These are phyloP conservation scores for Pholiota adiposa DNA, from an alignment of 1,284 basidiomycete species.

Conservation along the genomic window DNA sequence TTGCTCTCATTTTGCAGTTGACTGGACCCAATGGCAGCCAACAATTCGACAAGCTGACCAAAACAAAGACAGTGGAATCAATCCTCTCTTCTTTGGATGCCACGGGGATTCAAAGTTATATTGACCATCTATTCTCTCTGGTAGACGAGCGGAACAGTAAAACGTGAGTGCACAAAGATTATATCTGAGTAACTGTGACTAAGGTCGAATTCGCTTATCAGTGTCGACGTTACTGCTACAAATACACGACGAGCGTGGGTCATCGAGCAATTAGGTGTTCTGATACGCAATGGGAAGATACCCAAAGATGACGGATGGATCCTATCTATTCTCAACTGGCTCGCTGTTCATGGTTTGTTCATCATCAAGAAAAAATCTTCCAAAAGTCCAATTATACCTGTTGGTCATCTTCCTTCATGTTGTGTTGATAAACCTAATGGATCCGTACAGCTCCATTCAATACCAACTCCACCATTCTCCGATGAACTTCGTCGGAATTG, in stretches of 20 bases:
- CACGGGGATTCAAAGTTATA: conserved; percentile 80
- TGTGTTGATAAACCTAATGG: neutral
- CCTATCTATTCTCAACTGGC: conserved; percentile 77
- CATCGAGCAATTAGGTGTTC: conserved; percentile 82
- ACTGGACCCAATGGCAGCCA: conserved; percentile 86
- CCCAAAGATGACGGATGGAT: conserved; percentile 86
- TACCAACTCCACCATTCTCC: conserved; percentile 74
- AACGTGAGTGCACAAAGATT: conserved; percentile 36
- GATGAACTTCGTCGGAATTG: conserved; percentile 71
- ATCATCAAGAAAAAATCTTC: conserved; percentile 74
- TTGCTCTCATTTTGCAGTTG: conserved; percentile 85
- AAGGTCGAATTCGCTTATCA: conserved; percentile 27
- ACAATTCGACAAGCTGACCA: conserved; percentile 92
- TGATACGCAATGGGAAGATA: conserved; percentile 82
- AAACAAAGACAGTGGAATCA: conserved; percentile 91
- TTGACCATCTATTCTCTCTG: conserved; percentile 71
- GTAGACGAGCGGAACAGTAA: conserved; percentile 54
- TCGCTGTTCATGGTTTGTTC: conserved; percentile 86
- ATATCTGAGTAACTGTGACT: neutral
- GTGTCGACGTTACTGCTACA: conserved; percentile 49
- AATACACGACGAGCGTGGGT: conserved; percentile 78
- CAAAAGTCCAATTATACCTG: conserved; percentile 64
- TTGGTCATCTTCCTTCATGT: conserved; percentile 41
- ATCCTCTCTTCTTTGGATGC: conserved; percentile 80
- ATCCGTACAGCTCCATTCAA: conserved; percentile 54